Evolutionary conservation across 441 rosid species (phyloP).

Genomic region (Rhodomyrtus psidioides): DNA sequence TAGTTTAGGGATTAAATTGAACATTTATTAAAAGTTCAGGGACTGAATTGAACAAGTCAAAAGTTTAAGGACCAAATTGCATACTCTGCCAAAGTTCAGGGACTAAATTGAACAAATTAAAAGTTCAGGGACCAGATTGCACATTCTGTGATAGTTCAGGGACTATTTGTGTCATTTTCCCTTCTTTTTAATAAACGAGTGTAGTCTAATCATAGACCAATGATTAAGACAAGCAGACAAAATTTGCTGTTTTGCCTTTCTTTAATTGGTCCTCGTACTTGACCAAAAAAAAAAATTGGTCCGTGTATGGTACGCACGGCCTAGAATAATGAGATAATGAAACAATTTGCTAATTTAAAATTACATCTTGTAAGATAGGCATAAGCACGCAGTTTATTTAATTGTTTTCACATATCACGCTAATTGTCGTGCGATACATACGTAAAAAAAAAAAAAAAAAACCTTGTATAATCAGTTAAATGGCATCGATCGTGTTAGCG

Average conservation of each 20-base stretch:
- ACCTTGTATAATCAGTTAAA: not conserved
- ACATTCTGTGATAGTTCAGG: no score
- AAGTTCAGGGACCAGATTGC: no score
- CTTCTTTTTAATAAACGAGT: not conserved
- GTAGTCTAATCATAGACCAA: not conserved
- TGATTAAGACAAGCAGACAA: not conserved
- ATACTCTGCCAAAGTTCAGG: no score
- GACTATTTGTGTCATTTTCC: no score
- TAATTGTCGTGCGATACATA: accelerated
- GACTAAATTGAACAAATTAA: no score
- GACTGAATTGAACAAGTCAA: no score
- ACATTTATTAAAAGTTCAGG: no score
- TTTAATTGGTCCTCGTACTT: not conserved
- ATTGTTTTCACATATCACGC: not conserved
- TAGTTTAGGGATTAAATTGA: no score
- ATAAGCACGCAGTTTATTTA: not conserved
- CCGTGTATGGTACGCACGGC: not conserved
- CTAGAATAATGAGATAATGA: not conserved
- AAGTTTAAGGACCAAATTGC: no score
- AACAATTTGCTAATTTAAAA: not conserved
- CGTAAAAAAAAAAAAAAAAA: not conserved
- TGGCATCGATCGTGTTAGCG: not conserved
- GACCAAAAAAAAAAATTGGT: not conserved
- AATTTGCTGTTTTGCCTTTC: not conserved
- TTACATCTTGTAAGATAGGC: not conserved